Base-by-base conservation (phyloP, 2,329 filamentous ascomycete genomes). In the Dothideomycetes sp. region DNA sequence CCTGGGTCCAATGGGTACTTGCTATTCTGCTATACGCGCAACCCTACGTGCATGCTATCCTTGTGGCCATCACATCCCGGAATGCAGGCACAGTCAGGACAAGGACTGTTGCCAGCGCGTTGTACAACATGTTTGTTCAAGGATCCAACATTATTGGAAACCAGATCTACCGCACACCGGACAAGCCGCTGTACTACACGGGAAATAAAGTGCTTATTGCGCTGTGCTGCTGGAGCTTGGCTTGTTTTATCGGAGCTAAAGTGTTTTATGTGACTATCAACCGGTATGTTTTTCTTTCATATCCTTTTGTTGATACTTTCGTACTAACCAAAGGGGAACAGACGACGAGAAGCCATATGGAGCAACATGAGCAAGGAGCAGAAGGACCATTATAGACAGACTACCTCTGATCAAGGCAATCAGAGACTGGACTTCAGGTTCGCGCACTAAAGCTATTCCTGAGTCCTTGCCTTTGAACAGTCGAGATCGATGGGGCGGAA, bases 31-130 rank as follows among this genome's bases (percentile, higher is more conserved):
- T 65, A 10, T 58, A 56, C 8, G 59, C 56, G 0, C 57, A 63
- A 27, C 62, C 62, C 0, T 66, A 64, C 39, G 58, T 63, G 35
- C 69, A 79, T 49, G 73, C 76, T 0, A 72, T 79, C 19, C 57
- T 76, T 2, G 76, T 79, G 0, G 75, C 69, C 0, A 72, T 75
- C 56, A 77, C 70, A 2, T 76, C 73, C 3, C 68, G 75, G 37
- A 82, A 81, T 50, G 71, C 75, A 2, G 76, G 77, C 45, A 66
- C 70, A 1, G 75, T 82, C 8, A 65, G 77, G 9, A 75, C 72
- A 4, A 63, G 77, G 5, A 74, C 77, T 2, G 74, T 83, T 2
- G 73, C 74, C 0, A 71, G 75, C 0, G 77, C 74, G 0, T 58
- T 75, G n/a, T 81, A 81, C 56, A 81, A 80, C 50, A 63, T 67